Conservation (phyloP, 106 monocot species). For the Phalaenopsis equestris region DNA sequence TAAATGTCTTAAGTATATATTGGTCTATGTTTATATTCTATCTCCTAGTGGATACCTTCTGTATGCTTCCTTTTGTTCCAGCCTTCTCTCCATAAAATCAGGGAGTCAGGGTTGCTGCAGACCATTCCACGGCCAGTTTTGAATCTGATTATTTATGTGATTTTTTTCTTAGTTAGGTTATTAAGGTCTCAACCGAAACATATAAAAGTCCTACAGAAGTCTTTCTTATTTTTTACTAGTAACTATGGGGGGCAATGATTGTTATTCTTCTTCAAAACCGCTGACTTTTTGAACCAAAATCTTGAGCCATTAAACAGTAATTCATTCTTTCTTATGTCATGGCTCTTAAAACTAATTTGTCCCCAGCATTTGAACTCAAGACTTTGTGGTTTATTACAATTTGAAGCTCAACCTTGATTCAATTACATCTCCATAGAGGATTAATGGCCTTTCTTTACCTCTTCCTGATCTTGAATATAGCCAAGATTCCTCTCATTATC, state of each 20-base stretch:
- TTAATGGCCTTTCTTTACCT: neutral
- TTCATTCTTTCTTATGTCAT: no score
- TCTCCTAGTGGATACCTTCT: neutral
- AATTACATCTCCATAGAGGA: no score
- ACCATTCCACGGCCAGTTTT: neutral
- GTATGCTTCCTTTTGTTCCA: neutral
- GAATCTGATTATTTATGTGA: constrained; percentile 1
- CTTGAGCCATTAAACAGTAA: no score
- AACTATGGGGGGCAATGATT: no score
- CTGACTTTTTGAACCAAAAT: no score
- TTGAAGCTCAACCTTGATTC: no score
- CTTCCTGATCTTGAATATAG: neutral
- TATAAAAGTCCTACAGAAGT: neutral
- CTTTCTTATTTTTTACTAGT: neutral
- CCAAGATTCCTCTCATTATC: neutral
- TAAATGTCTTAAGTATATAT: neutral
- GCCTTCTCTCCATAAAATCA: neutral
- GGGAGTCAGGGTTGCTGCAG: neutral
- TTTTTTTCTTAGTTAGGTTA: neutral
- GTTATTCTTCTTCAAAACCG: no score
- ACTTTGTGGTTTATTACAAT: no score
- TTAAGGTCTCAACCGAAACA: neutral
- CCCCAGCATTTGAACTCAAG: no score
- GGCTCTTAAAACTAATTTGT: no score
- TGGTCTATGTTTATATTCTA: neutral